Evolutionary conservation across 2,329 filamentous ascomycete species (phyloP), one percentile per base, ranked within the genome.

Genomic region (Penicillium sumatraense): DNA sequence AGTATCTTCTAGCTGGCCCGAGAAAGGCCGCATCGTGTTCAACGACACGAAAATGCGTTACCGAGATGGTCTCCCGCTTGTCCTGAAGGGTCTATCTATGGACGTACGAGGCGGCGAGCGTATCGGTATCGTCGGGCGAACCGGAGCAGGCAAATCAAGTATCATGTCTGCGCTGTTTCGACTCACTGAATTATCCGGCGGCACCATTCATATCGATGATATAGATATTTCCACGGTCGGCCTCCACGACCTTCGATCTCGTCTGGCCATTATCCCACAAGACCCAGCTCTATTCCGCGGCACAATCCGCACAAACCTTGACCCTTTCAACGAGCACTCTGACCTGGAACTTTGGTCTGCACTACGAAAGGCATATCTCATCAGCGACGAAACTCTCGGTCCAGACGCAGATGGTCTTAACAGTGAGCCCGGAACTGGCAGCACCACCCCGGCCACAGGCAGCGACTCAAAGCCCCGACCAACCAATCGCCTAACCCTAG

Each of bases 21-120:
- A 96, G 67, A 86, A 86, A 63, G 95, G 93, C 24, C 89, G 93
- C 69, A 93, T 93, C 59, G 70, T 86, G 20, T 93, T 93, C 69
- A 81, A 87, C 55, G 79, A 89, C 46, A 89, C 91, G 42, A 79
- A 90, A 72, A 93, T 93, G 90, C 84, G 89, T 14, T 93, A 93
- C 71, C 86, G 90, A 11, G 79, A 78, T 7, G 84, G 85, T 1
- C 79, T 93, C 0, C 90, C 90, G 0, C 82, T 93, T 1, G 90
- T 93, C 0, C 81, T 93, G 3, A 83, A 84, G 46, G 87, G 87
- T 0, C 76, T 95, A 10, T 82, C 78, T 47, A 73, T 81, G 71
- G 65, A 74, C 14, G 65, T 81, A 14, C 61, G 54, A 18, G 77
- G 75, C 16, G 78, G 78, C 8, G 78, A 81, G 64, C 71, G 77